A percentile compares a stretch with the other conserved stretches of the same genome.
Evolutionary conservation across 1,139 yeast genomes (phyloP).

Genomic region (Kodamaea ohmeri): DNA sequence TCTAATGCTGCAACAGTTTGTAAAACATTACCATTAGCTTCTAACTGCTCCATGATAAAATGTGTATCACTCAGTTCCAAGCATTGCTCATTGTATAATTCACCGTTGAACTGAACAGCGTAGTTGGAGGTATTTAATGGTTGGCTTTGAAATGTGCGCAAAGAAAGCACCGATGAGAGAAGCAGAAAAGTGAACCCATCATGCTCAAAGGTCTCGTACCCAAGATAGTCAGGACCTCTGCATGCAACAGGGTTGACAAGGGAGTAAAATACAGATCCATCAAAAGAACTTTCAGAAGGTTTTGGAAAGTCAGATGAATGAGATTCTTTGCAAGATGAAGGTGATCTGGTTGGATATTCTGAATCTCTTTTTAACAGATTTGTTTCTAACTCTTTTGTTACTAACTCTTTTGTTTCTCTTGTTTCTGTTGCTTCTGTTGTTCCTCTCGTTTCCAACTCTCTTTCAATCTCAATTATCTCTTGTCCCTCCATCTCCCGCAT

Average conservation of each 20-base stretch:
- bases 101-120: slow-evolving; percentile 80
- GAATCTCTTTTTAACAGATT: too few species aligned
- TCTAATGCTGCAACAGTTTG: slow-evolving; percentile 40
- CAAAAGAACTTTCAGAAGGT: too few species aligned
- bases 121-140: slow-evolving; percentile 42
- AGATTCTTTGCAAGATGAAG: too few species aligned
- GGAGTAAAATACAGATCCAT: too few species aligned
- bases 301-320: too few species aligned
- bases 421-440: too few species aligned
- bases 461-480: too few species aligned
- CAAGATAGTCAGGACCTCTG: slow-evolving; percentile 23
- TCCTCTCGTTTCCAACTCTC: too few species aligned
- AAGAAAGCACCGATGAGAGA: slow-evolving; percentile 71
- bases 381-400: neutral
- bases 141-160: slow-evolving; percentile 78
- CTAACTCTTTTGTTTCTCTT: neutral
- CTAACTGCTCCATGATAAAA: slow-evolving; percentile 24
- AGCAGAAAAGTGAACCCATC: slow-evolving; percentile 25
- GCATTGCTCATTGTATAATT: slow-evolving; percentile 64
- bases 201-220: slow-evolving; percentile 14
- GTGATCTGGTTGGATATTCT: too few species aligned
- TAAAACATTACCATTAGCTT: slow-evolving; percentile 23
- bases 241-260: slow-evolving; percentile 16
- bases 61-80: slow-evolving; percentile 35
- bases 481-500: slow-evolving; percentile 1